Base-by-base conservation (phyloP, 495 filamentous ascomycete genomes). In the Podospora pseudoanserina region DNA sequence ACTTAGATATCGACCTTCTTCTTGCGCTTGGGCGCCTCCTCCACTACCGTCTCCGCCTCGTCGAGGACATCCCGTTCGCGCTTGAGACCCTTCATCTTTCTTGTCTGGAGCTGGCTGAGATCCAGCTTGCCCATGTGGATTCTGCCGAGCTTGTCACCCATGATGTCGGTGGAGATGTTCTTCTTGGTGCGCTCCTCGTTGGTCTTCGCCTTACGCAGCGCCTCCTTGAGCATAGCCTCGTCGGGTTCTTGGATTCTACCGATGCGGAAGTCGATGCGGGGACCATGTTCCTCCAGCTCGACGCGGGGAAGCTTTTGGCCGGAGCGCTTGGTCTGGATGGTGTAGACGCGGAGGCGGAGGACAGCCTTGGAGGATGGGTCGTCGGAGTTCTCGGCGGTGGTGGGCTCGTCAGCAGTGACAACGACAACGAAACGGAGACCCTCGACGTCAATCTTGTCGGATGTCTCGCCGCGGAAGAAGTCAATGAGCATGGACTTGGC, bases 11-110 rank as follows among this genome's bases (percentile, higher is more conserved):
- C 23, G n/a, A n/a, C 55, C 59, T 73, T 74, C 69, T 57, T 71
- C 66, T 73, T 75, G 65, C 64, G 60, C 63, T 68, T 70, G 53
- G 69, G 63, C 63, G 64, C 69, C 26, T 63, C 69, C 23, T 67
- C 68, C 7, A 66, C 63, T 6, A 60, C 56, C 15, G 60, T 71
- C 34, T 56, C 69, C 34, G 67, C 70, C 16, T 58, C 67, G 54
- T 72, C 75, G 70, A 65, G 23, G 23, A 86, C 83, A 67, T 88
- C 86, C 20, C 89, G 80, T 28, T 85, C 84, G 63, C 96, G 84
- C 86, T 98, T 98, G 70, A 99, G 79, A 67, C 95, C 95, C 88
- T 99, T 99, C 94, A 99, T 97, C 89, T 99, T 99, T 75, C 95
- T 87, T 59, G 92, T 97, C 87, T 98, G 95, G 79, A 99, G 77